Evolutionary conservation across 2,329 filamentous ascomycete genomes (phyloP).

Genomic region (Byssoonygena ceratinophila): DNA sequence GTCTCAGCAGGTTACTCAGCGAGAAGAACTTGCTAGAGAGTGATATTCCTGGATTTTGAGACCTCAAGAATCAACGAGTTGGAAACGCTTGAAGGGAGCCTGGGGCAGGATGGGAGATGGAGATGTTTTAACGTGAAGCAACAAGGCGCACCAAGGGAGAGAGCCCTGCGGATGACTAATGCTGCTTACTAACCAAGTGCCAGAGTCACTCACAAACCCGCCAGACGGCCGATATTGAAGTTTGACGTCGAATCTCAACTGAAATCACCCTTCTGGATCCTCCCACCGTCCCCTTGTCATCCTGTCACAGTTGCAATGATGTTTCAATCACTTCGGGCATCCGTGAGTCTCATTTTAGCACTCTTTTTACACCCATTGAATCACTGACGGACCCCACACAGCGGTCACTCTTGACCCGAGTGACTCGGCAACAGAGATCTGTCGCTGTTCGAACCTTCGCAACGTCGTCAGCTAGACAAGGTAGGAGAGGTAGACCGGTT

Average conservation of each 20-base stretch:
- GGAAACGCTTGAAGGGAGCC: constrained; percentile 10
- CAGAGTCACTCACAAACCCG: constrained; percentile 4
- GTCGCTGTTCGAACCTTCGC: constrained; percentile 53
- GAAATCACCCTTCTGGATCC: constrained; percentile 7
- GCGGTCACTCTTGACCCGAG: constrained; percentile 53
- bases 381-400: constrained; percentile 27
- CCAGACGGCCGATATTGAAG: constrained; percentile 1
- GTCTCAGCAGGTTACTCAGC: neutral
- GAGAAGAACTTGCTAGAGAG: neutral
- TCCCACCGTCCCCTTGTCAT: constrained; percentile 3
- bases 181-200: neutral
- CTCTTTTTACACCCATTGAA: constrained; percentile 16
- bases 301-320: constrained; percentile 13
- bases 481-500: constrained; percentile 37
- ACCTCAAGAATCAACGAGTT: constrained; percentile 1
- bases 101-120: constrained; percentile 1
- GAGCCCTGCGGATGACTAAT: neutral
- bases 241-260: constrained; percentile 10
- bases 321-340: constrained; percentile 19
- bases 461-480: constrained; percentile 51
- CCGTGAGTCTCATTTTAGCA: constrained; percentile 8
- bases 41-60: neutral
- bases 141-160: no score
- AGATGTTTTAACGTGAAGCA: constrained; percentile 1
- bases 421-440: constrained; percentile 47